These are phyloP conservation scores for Hypholoma sublateritium DNA, from an alignment of 768 basidiomycete species.

Conservation along the genomic window DNA sequence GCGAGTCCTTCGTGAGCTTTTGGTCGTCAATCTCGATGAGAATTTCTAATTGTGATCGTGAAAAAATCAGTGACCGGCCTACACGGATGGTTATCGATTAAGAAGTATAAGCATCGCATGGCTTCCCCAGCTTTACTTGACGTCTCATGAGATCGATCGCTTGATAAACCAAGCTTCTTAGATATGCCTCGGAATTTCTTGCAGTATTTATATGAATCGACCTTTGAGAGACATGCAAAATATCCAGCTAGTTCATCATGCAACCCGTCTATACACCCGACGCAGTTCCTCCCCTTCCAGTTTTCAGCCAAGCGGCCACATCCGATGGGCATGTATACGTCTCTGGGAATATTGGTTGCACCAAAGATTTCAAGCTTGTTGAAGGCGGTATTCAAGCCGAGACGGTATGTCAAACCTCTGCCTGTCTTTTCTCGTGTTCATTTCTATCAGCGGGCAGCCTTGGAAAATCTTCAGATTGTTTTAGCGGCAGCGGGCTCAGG, in stretches of 20 bases:
- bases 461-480: constrained; percentile 37
- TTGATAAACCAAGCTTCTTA: too few relatives aligned
- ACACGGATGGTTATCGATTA: too few relatives aligned
- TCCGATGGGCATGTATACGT: constrained; percentile 29
- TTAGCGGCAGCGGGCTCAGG: constrained; percentile 39
- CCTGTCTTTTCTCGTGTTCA: neutral
- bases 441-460: constrained; percentile 27
- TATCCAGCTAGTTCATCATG: constrained; percentile 9
- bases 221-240: too few relatives aligned
- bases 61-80: too few relatives aligned
- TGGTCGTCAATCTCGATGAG: too few relatives aligned
- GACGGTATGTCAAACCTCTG: constrained; percentile 20
- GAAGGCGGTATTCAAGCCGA: constrained; percentile 34
- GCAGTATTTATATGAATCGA: too few relatives aligned
- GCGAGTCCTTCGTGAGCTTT: too few relatives aligned
- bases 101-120: too few relatives aligned
- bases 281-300: constrained; percentile 6
- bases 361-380: constrained; percentile 29
- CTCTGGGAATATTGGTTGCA: constrained; percentile 38
- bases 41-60: too few relatives aligned
- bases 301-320: constrained; percentile 8
- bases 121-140: too few relatives aligned
- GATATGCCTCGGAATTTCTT: too few relatives aligned
- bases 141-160: too few relatives aligned
- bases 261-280: constrained; percentile 5